These are phyloP conservation scores for Cyberlindnera misumaiensis DNA, from an alignment of 805 yeast genomes.

Conservation along the genomic window DNA sequence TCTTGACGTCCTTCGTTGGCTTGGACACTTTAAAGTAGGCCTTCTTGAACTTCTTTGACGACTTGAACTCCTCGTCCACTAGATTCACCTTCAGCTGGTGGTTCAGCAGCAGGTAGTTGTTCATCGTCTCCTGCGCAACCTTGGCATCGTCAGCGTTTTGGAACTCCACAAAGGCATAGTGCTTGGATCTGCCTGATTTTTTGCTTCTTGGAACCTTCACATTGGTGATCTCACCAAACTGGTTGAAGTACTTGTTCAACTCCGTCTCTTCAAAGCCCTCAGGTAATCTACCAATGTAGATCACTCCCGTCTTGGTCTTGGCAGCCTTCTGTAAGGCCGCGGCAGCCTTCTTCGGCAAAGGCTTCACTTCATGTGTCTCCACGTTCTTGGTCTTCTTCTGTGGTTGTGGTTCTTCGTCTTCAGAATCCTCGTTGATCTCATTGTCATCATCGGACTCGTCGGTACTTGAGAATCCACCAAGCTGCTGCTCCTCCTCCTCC, in stretches of 20 bases:
- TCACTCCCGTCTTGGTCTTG: conserved; percentile 48
- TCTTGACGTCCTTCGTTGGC: conserved; percentile 25
- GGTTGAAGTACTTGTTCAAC: conserved; percentile 69
- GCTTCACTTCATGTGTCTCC: conserved; percentile 22
- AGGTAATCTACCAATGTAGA: conserved; percentile 90
- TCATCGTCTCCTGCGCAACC: conserved; percentile 92
- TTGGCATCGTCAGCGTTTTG: conserved; percentile 67
- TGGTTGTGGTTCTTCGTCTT: conserved; percentile 14
- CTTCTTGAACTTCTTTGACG: conserved; percentile 30
- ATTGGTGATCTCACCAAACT: conserved; percentile 81
- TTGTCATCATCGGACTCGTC: conserved; percentile 12
- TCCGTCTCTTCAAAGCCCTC: conserved; percentile 85
- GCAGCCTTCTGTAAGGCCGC: conserved; percentile 18
- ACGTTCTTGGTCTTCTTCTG: conserved; percentile 18
- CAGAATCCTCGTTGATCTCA: conserved; percentile 26
- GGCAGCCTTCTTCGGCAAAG: conserved; percentile 13
- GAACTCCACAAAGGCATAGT: conserved; percentile 87
- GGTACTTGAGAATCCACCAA: conserved; percentile 3
- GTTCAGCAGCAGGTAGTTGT: conserved; percentile 83
- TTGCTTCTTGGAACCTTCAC: conserved; percentile 82
- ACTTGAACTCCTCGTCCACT: conserved; percentile 39
- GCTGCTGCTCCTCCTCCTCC: conserved; percentile 10
- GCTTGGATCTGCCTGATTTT: conserved; percentile 85
- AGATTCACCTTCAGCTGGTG: conserved; percentile 73
- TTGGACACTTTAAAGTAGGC: conserved; percentile 26